Conservation (phyloP, 2,329 filamentous ascomycete species). For the Fusarium agapanthi region DNA sequence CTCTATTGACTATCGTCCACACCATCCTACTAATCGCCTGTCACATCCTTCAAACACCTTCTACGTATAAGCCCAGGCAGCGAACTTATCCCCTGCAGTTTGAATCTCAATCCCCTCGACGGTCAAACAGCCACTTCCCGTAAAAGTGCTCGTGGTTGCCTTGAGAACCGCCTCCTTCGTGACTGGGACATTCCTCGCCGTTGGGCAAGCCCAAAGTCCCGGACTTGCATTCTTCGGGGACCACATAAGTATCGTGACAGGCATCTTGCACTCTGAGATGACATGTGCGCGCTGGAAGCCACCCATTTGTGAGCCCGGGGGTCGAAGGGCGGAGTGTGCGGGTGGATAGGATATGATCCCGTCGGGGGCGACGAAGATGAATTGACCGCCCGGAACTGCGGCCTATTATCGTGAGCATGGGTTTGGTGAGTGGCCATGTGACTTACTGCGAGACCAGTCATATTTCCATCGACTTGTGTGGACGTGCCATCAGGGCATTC, state of each 20-base stretch:
- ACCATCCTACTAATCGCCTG: neutral
- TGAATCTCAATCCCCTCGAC: slow-evolving; percentile 47
- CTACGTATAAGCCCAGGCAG: slow-evolving; percentile 53
- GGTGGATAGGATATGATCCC: slow-evolving; percentile 65
- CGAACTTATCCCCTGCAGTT: slow-evolving; percentile 38
- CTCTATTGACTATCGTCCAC: neutral
- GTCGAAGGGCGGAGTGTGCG: slow-evolving; percentile 62
- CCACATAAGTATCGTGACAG: slow-evolving; percentile 40
- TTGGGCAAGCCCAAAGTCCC: slow-evolving; percentile 44
- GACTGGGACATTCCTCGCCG: slow-evolving; percentile 12
- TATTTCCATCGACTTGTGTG: slow-evolving; percentile 42
- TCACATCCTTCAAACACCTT: neutral
- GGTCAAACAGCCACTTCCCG: slow-evolving; percentile 42
- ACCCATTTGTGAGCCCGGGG: slow-evolving; percentile 58
- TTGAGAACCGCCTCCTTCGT: slow-evolving; percentile 37
- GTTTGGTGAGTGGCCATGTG: rapidly evolving
- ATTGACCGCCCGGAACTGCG: slow-evolving; percentile 69
- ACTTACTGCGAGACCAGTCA: slow-evolving; percentile 43
- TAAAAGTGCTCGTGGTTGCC: slow-evolving; percentile 38
- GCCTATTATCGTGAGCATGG: slow-evolving; percentile 45
- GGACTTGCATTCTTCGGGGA: slow-evolving; percentile 26
- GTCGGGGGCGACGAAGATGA: slow-evolving; percentile 63
- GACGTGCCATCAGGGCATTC: slow-evolving; percentile 41
- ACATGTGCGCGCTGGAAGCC: slow-evolving; percentile 54
- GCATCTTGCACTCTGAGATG: slow-evolving; percentile 34